phyloP scores from a whole-genome alignment of 306 rosid species.

The Quercus parvula region DNA sequence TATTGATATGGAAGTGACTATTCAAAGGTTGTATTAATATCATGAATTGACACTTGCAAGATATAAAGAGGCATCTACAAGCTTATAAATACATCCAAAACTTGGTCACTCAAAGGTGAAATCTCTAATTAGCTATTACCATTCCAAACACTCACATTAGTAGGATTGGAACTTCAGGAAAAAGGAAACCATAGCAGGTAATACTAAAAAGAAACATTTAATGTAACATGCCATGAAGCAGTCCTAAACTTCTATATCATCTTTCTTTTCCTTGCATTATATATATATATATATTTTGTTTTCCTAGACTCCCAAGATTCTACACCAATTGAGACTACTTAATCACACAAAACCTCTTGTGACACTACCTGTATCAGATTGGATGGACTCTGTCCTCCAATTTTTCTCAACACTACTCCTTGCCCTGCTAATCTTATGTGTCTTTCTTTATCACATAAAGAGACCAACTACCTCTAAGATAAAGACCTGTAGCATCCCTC shows the following conservation, averaged over 20 bases:
- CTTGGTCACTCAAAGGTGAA: no score
- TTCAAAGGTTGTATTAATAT: background rate
- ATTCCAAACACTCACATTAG: background rate
- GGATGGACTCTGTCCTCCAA: conserved; percentile 19
- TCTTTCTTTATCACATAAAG: conserved; percentile 6
- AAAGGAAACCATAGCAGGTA: no score
- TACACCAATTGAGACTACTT: no score
- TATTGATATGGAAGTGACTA: background rate
- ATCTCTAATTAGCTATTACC: background rate
- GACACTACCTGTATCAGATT: background rate
- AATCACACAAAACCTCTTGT: background rate
- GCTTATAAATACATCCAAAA: no score
- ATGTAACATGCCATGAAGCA: no score
- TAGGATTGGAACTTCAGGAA: no score
- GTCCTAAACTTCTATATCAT: no score
- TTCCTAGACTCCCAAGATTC: no score
- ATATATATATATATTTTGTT: no score
- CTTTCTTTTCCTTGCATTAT: no score
- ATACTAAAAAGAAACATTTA: no score
- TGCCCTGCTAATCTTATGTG: conserved; percentile 6
- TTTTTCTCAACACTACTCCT: background rate
- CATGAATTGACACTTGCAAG: background rate
- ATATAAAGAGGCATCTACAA: background rate
- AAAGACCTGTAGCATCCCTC: conserved; percentile 10
- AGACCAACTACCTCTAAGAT: background rate